Percentiles rank a stretch among this genome's conserved stretches.
phyloP scores from a whole-genome alignment of 306 rosid genomes.

The Canavalia ensiformis region DNA sequence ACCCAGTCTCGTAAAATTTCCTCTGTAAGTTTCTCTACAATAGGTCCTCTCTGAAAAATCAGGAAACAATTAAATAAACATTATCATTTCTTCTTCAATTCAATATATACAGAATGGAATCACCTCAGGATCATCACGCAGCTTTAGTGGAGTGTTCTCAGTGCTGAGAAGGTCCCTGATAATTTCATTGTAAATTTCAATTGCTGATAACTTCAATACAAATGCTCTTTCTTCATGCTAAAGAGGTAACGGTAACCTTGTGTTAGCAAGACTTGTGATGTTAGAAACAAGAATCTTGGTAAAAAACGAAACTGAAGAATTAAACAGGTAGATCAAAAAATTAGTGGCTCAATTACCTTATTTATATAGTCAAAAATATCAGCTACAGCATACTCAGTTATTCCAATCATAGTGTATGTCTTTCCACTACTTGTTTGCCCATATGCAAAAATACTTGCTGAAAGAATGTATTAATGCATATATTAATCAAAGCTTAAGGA shows the following conservation, averaged over 20 bases:
- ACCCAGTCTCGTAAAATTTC: conserved; percentile 79
- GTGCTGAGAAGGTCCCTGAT: conserved; percentile 85
- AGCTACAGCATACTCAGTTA: conserved; percentile 82
- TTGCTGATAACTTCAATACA: conserved; percentile 83
- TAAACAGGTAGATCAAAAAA: conserved; percentile 14
- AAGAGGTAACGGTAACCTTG: conserved; percentile 24
- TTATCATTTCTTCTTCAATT: conserved; percentile 22
- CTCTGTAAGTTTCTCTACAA: conserved; percentile 85
- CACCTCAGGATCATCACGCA: conserved; percentile 96
- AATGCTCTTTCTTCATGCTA: conserved; percentile 98
- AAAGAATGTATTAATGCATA: conserved; percentile 48
- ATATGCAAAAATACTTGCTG: conserved; percentile 93
- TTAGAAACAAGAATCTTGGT: conserved; percentile 15
- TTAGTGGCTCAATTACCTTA: conserved; percentile 58
- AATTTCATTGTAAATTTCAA: conserved; percentile 91
- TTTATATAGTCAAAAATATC: conserved; percentile 85
- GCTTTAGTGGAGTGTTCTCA: conserved; percentile 78
- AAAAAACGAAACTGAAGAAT: conserved; percentile 15
- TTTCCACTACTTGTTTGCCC: conserved; percentile 99
- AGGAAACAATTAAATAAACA: conserved; percentile 29
- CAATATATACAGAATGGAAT: conserved; percentile 28
- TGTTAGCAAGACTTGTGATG: conserved; percentile 29
- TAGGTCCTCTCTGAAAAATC: conserved; percentile 72
- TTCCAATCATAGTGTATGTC: conserved; percentile 92
- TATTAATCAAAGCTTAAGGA: conserved; percentile 27